Conservation (phyloP, 805 yeast genomes). For the Candida boidinii region DNA sequence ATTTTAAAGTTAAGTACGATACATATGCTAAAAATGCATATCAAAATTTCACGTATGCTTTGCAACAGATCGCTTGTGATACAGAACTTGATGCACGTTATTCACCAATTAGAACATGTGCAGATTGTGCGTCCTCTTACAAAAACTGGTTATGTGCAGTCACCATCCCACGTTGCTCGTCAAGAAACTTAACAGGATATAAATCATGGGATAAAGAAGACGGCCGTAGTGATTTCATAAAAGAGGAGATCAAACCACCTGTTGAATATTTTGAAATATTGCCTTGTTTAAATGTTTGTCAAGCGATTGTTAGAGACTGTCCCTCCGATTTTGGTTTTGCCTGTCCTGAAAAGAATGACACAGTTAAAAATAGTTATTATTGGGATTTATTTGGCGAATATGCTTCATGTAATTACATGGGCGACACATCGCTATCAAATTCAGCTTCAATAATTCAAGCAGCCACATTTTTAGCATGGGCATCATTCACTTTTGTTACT, state of each 20-base stretch:
- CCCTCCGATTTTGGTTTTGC: conserved; percentile 67
- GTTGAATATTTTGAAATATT: conserved; percentile 63
- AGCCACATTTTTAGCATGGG: conserved; percentile 1
- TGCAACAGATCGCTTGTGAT: conserved; percentile 73
- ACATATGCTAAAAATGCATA: conserved; percentile 46
- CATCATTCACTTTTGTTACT: background rate
- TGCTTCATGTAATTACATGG: conserved; percentile 34
- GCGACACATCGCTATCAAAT: conserved; percentile 8
- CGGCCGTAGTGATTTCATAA: conserved; percentile 56
- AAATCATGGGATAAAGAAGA: conserved; percentile 33
- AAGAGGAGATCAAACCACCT: conserved; percentile 43
- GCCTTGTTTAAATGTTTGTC: conserved; percentile 81
- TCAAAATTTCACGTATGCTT: conserved; percentile 61
- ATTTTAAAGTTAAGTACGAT: conserved; percentile 50
- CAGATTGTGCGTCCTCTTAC: conserved; percentile 63
- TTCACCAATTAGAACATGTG: conserved; percentile 70
- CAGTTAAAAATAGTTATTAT: conserved; percentile 33
- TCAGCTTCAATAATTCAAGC: background rate
- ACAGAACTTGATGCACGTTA: conserved; percentile 54
- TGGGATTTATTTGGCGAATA: conserved; percentile 25
- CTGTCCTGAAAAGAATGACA: conserved; percentile 49
- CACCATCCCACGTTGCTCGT: conserved; percentile 79
- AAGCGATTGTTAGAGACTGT: conserved; percentile 73
- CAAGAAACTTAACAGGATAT: conserved; percentile 35
- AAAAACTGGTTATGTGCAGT: conserved; percentile 87